A percentile compares a stretch with the other conserved stretches of the same genome.
Evolutionary conservation across 2,329 filamentous ascomycete genomes (phyloP).

Genomic region (Cercospora sesami): DNA sequence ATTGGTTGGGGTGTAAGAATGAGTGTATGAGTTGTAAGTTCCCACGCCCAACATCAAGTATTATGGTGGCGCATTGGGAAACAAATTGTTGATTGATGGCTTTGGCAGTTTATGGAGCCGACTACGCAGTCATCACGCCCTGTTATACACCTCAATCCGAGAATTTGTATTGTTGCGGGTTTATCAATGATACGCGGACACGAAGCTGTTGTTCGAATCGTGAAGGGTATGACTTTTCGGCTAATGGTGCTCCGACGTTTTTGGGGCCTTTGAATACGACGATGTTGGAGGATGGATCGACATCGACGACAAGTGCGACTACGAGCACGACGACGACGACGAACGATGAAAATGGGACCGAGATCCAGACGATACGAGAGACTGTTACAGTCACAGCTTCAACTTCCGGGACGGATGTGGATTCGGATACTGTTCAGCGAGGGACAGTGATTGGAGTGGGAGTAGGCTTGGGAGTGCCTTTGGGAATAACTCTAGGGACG

Average conservation of each 20-base stretch:
- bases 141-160: neutral
- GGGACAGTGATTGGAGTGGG: neutral
- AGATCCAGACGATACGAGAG: neutral
- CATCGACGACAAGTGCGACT: neutral
- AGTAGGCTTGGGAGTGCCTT: neutral
- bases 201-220: neutral
- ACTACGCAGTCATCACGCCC: neutral
- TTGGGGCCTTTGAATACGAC: neutral
- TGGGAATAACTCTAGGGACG: neutral
- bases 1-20: neutral
- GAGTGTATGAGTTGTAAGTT: neutral
- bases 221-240: neutral
- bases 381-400: neutral
- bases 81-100: no score
- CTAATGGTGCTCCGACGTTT: neutral
- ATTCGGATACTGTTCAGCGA: neutral
- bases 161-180: neutral
- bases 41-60: no score
- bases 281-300: neutral
- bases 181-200: neutral
- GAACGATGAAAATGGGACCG: neutral
- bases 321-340: neutral
- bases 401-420: neutral
- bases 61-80: no score
- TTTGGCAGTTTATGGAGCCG: neutral